A percentile compares a stretch with the other conserved stretches of the same genome.
phyloP scores from a whole-genome alignment of 2,329 filamentous ascomycete species.

The Alternaria sp. region DNA sequence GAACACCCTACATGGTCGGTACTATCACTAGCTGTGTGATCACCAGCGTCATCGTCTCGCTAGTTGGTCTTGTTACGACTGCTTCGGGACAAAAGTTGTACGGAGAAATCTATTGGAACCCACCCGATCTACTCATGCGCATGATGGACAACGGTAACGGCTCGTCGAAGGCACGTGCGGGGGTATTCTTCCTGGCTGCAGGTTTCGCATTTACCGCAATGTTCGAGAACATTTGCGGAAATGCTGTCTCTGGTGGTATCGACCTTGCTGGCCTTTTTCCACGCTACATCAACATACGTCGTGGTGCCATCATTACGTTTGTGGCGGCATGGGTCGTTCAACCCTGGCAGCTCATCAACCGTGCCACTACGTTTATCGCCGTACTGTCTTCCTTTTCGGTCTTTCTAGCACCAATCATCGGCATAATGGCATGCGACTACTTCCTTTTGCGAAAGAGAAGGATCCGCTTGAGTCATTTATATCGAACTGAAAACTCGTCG shows the following conservation, averaged over 20 bases:
- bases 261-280: conserved; percentile 45
- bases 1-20: conserved; percentile 49
- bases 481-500: conserved; percentile 41
- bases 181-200: conserved; percentile 45
- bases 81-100: conserved; percentile 49
- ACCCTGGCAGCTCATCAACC: conserved; percentile 48
- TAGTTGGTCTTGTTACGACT: conserved; percentile 53
- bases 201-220: conserved; percentile 47
- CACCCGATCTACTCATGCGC: conserved; percentile 53
- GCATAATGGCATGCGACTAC: conserved; percentile 50
- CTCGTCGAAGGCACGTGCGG: conserved; percentile 44
- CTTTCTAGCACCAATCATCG: conserved; percentile 49
- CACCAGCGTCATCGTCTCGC: conserved; percentile 50
- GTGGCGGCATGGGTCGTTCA: conserved; percentile 45
- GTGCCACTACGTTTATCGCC: conserved; percentile 43
- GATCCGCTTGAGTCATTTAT: conserved; percentile 48
- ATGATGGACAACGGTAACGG: conserved; percentile 55
- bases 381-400: conserved; percentile 54
- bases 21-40: conserved; percentile 51
- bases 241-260: conserved; percentile 45
- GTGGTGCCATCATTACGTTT: conserved; percentile 46
- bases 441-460: conserved; percentile 45
- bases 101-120: conserved; percentile 50
- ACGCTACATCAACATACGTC: conserved; percentile 43
- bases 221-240: conserved; percentile 51